A percentile compares a stretch with the other conserved stretches of the same genome.
Evolutionary conservation across 768 basidiomycete genomes (phyloP).

Genomic region (Agaricus bisporus): DNA sequence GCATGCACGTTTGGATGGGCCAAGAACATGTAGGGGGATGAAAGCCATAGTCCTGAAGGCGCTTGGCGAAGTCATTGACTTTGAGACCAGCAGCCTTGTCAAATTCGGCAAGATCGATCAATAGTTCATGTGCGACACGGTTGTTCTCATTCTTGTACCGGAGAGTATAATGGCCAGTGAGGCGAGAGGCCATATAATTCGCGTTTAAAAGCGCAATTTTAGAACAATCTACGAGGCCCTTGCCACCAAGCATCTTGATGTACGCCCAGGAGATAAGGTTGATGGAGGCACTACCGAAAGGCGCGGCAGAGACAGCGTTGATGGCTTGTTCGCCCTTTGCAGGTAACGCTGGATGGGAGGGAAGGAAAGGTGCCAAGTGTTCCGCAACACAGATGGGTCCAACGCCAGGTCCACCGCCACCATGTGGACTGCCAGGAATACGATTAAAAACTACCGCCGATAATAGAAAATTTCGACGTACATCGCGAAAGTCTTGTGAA

Average conservation of each 20-base stretch:
- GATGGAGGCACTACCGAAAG: conserved; percentile 93
- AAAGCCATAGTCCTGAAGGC: conserved; percentile 81
- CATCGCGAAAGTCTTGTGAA: conserved; percentile 98
- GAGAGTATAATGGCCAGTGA: conserved; percentile 78
- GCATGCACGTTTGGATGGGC: conserved; percentile 96
- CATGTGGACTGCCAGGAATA: conserved; percentile 66
- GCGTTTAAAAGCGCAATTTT: conserved; percentile 89
- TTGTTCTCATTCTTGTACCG: conserved; percentile 88
- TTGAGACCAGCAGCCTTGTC: conserved; percentile 86
- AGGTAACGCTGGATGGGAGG: conserved; percentile 72
- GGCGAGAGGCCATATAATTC: conserved; percentile 93
- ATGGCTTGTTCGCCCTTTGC: conserved; percentile 70
- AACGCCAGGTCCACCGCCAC: conserved; percentile 95
- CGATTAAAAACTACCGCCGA: conserved; percentile 1
- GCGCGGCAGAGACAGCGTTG: conserved; percentile 84
- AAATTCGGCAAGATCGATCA: conserved; percentile 95
- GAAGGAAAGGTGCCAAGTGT: conserved; percentile 93
- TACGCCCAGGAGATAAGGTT: conserved; percentile 98
- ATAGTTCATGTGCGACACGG: conserved; percentile 90
- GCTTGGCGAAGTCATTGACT: conserved; percentile 94
- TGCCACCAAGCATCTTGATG: conserved; percentile 98
- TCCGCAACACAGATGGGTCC: conserved; percentile 94
- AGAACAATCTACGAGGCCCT: conserved; percentile 80
- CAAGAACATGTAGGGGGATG: conserved; percentile 98
- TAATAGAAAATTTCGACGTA: conserved; percentile 27